A percentile compares a stretch with the other conserved stretches of the same genome.
phyloP scores from a whole-genome alignment of 805 yeast species.

The Yamadazyma nakazawae region DNA sequence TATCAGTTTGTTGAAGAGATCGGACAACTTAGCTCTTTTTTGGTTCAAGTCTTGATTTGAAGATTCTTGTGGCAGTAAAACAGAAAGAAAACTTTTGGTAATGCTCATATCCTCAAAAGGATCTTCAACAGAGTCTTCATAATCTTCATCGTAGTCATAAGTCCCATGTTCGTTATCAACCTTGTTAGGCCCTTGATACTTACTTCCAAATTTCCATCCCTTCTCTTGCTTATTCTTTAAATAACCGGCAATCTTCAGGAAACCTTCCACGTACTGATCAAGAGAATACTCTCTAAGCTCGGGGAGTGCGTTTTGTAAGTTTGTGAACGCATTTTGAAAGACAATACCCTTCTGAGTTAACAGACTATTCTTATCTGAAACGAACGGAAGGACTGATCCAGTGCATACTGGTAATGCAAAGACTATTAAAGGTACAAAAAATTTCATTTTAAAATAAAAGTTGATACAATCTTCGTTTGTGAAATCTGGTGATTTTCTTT shows the following conservation, averaged over 20 bases:
- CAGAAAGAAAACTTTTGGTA: slow-evolving; percentile 4
- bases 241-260: background rate
- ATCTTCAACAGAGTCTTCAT: slow-evolving; percentile 8
- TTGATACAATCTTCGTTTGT: background rate
- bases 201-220: background rate
- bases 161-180: background rate
- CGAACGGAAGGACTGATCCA: background rate
- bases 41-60: background rate
- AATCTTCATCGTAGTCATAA: slow-evolving; percentile 3
- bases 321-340: background rate
- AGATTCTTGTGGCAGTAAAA: background rate
- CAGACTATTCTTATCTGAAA: background rate
- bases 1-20: slow-evolving; percentile 2
- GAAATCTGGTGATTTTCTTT: background rate
- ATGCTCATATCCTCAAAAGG: slow-evolving; percentile 4
- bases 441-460: background rate
- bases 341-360: background rate
- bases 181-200: background rate
- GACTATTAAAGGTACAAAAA: background rate
- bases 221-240: background rate
- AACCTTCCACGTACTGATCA: background rate
- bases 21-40: background rate
- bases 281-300: background rate
- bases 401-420: background rate
- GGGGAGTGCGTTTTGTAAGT: background rate